These are phyloP conservation scores for Claviceps purpurea DNA, from an alignment of 2,329 filamentous ascomycete species.

Conservation along the genomic window DNA sequence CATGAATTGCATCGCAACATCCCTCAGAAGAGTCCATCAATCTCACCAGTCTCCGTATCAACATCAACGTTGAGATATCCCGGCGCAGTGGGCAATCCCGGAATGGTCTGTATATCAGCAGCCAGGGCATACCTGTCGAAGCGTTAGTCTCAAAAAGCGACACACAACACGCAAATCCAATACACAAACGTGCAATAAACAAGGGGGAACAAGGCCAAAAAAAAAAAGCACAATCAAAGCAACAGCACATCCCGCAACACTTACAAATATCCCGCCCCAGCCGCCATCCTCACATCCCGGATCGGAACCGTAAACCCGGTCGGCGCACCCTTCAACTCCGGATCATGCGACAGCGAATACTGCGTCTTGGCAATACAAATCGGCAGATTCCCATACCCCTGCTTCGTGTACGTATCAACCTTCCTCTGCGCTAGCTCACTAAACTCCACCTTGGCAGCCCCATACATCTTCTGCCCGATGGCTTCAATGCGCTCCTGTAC, in stretches of 20 bases:
- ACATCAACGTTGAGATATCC: constrained; percentile 92
- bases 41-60: constrained; percentile 69
- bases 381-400: constrained; percentile 84
- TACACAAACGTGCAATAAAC: too few species aligned
- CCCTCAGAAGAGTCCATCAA: constrained; percentile 68
- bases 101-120: constrained; percentile 96
- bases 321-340: constrained; percentile 85
- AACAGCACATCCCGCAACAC: constrained; percentile 17
- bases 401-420: constrained; percentile 84
- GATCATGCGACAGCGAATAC: constrained; percentile 89
- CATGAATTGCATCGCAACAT: too few species aligned
- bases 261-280: constrained; percentile 83
- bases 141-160: constrained; percentile 18
- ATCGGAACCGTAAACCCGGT: constrained; percentile 92
- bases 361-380: constrained; percentile 98
- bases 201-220: not conserved
- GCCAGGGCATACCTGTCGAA: constrained; percentile 66
- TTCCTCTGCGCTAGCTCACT: constrained; percentile 91
- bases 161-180: too few species aligned
- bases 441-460: constrained; percentile 78
- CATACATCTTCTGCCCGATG: constrained; percentile 91
- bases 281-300: constrained; percentile 83
- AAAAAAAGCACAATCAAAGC: not conserved
- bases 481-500: constrained; percentile 83
- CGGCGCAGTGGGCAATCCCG: constrained; percentile 84